Conservation (phyloP, 495 filamentous ascomycete genomes). For the Talaromyces adpressus region DNA sequence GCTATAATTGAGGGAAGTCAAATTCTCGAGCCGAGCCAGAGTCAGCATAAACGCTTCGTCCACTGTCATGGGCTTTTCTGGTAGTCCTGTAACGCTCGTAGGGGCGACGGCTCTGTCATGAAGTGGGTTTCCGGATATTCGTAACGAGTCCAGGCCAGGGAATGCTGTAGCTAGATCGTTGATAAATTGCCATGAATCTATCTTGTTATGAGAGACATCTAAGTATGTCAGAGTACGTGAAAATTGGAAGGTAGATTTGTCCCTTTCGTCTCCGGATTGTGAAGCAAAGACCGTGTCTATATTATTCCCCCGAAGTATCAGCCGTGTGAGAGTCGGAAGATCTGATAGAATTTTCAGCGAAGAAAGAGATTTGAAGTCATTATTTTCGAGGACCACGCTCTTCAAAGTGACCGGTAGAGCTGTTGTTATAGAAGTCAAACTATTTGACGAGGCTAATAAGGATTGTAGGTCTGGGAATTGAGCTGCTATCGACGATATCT, state of each 20-base stretch:
- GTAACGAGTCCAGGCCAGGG: slow-evolving; percentile 58
- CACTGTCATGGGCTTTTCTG: slow-evolving; percentile 41
- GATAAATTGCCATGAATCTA: slow-evolving; percentile 64
- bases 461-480: slow-evolving; percentile 55
- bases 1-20: slow-evolving; percentile 72
- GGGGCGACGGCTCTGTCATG: slow-evolving; percentile 50
- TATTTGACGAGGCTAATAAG: slow-evolving; percentile 52
- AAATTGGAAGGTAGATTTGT: slow-evolving; percentile 28
- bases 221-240: slow-evolving; percentile 46
- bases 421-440: slow-evolving; percentile 26
- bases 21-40: slow-evolving; percentile 61
- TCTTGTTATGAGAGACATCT: slow-evolving; percentile 73
- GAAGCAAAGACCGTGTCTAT: slow-evolving; percentile 23
- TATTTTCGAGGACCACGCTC: slow-evolving; percentile 66
- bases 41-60: slow-evolving; percentile 86
- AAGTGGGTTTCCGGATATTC: slow-evolving; percentile 79
- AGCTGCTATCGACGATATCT: slow-evolving; percentile 31
- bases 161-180: slow-evolving; percentile 57
- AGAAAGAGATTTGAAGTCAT: slow-evolving; percentile 56
- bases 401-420: slow-evolving; percentile 42
- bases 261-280: background rate
- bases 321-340: slow-evolving; percentile 50
- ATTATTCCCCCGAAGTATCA: slow-evolving; percentile 38
- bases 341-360: slow-evolving; percentile 49
- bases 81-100: slow-evolving; percentile 22